Percentiles rank a stretch among this genome's conserved stretches.
phyloP scores from a whole-genome alignment of 805 yeast species.

The Candida khao-thaluensis region DNA sequence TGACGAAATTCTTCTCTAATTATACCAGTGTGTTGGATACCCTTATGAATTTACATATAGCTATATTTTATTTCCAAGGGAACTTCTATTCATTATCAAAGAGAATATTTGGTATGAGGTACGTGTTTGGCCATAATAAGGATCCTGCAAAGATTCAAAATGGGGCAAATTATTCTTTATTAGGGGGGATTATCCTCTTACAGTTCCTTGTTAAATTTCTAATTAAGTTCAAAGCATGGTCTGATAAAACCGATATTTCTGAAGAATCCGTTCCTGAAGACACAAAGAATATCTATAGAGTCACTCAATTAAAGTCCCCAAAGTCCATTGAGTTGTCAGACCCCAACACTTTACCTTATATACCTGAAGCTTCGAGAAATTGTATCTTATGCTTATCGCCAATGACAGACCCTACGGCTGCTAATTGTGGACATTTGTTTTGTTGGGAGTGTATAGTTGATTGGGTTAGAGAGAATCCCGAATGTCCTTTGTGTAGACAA shows the following conservation, averaged over 20 bases:
- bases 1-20: constrained; percentile 27
- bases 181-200: constrained; percentile 61
- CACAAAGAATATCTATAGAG: constrained; percentile 9
- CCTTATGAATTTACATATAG: constrained; percentile 67
- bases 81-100: constrained; percentile 76
- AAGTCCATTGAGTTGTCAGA: constrained; percentile 50
- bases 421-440: constrained; percentile 88
- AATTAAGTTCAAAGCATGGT: constrained; percentile 28
- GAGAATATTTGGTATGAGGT: constrained; percentile 75
- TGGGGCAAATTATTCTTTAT: constrained; percentile 68
- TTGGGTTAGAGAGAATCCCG: constrained; percentile 85
- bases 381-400: constrained; percentile 83
- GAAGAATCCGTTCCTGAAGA: constrained; percentile 15
- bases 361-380: constrained; percentile 65
- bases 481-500: constrained; percentile 90
- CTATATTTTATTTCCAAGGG: constrained; percentile 80
- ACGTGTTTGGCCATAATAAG: constrained; percentile 67
- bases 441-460: constrained; percentile 91
- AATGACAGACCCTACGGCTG: constrained; percentile 80
- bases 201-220: constrained; percentile 51
- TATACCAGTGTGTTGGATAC: constrained; percentile 50
- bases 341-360: constrained; percentile 56
- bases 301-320: constrained; percentile 9
- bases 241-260: constrained; percentile 17
- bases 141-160: constrained; percentile 36